phyloP scores from a whole-genome alignment of 163 green algal species.

The Prototheca stagnorum region DNA sequence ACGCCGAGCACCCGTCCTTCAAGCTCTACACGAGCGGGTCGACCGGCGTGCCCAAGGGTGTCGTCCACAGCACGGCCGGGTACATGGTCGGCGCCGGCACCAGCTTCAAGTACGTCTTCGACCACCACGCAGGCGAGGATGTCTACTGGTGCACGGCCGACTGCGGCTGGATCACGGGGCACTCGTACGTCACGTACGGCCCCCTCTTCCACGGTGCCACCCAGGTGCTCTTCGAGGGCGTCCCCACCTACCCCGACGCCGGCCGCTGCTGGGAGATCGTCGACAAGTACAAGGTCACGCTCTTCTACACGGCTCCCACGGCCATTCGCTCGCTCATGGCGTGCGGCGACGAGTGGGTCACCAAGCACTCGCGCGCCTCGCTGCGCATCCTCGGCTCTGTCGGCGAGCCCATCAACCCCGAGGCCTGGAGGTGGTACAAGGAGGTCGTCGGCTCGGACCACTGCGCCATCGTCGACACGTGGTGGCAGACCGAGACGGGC shows the following conservation, averaged over 20 bases:
- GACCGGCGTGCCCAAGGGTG: slow-evolving; percentile 94
- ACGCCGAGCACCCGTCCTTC: slow-evolving; percentile 76
- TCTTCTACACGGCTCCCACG: slow-evolving; percentile 96
- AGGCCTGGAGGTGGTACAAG: slow-evolving; percentile 66
- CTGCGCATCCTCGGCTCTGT: slow-evolving; percentile 56
- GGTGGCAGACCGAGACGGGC: slow-evolving; percentile 75
- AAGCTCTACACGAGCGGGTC: slow-evolving; percentile 76
- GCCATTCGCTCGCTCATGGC: slow-evolving; percentile 78
- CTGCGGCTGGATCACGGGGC: slow-evolving; percentile 94
- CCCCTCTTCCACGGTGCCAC: slow-evolving; percentile 76
- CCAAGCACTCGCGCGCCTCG: slow-evolving; percentile 20
- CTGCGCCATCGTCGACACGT: slow-evolving; percentile 71
- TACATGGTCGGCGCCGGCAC: slow-evolving; percentile 74
- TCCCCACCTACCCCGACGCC: slow-evolving; percentile 78
- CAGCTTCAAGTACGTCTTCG: slow-evolving; percentile 67
- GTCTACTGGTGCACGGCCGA: slow-evolving; percentile 93
- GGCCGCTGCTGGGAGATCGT: slow-evolving; percentile 82
- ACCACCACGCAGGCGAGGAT: slow-evolving; percentile 47
- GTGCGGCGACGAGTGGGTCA: slow-evolving; percentile 60
- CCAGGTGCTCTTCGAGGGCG: slow-evolving; percentile 76
- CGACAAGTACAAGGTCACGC: slow-evolving; percentile 72
- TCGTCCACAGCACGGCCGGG: slow-evolving; percentile 87
- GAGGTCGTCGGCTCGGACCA: slow-evolving; percentile 40
- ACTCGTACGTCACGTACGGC: slow-evolving; percentile 89
- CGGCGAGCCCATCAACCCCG: slow-evolving; percentile 67